Conservation (phyloP, 2,329 filamentous ascomycete species). For the Monilinia polystroma region DNA sequence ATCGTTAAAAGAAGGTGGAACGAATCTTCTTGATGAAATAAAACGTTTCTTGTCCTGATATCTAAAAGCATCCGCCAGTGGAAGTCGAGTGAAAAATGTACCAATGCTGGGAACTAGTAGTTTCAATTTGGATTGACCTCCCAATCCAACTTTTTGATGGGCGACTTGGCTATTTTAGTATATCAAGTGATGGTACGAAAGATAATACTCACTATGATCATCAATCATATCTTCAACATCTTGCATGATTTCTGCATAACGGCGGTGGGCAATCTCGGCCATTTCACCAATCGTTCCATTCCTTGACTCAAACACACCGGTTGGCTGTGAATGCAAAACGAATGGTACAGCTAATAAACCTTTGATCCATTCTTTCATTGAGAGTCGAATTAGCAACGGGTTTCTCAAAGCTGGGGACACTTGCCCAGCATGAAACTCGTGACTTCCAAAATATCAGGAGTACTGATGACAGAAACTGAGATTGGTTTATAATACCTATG, state of each 20-base stretch:
- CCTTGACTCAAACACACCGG: conserved; percentile 73
- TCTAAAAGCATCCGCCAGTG: conserved; percentile 84
- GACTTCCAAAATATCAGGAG: conserved; percentile 1
- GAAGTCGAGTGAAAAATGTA: conserved; percentile 87
- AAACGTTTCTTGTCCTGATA: conserved; percentile 83
- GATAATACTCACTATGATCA: conserved; percentile 69
- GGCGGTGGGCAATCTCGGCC: conserved; percentile 75
- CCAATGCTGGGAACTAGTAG: conserved; percentile 88
- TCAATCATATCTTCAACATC: conserved; percentile 91
- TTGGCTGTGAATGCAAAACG: conserved; percentile 92
- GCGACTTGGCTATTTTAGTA: conserved; percentile 53
- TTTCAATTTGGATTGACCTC: conserved; percentile 82
- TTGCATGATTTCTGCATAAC: conserved; percentile 92
- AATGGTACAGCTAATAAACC: conserved; percentile 91
- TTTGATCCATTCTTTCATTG: conserved; percentile 84
- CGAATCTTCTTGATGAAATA: conserved; percentile 89
- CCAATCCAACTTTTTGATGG: conserved; percentile 64
- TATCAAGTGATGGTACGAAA: conserved; percentile 18
- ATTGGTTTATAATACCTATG: conserved; percentile 55
- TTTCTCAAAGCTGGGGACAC: neutral
- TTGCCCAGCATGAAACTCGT: neutral
- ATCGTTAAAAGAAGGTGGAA: conserved; percentile 96
- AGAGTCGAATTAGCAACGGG: neutral
- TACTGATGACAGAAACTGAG: neutral
- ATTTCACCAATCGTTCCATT: conserved; percentile 65